Evolutionary conservation across 768 basidiomycete genomes (phyloP).

Genomic region (Panus rudis): DNA sequence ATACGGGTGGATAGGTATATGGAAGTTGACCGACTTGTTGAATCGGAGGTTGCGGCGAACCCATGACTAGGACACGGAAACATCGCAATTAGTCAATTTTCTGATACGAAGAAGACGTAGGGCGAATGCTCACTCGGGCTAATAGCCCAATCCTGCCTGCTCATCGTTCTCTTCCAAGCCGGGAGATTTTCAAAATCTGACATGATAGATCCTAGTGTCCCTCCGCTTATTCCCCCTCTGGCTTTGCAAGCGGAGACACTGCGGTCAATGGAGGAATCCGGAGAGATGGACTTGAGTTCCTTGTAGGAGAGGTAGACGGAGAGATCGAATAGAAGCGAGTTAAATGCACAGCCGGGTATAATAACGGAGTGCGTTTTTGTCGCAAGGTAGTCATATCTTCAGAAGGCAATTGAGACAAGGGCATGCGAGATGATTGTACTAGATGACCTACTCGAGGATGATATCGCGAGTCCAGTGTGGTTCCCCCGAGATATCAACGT

Average conservation of each 20-base stretch:
- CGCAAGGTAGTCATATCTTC: slow-evolving; percentile 67
- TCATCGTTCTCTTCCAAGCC: too few species aligned
- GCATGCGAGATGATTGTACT: slow-evolving; percentile 1
- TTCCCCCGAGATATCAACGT: slow-evolving; percentile 82
- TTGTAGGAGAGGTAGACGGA: slow-evolving; percentile 61
- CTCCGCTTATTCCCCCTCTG: too few species aligned
- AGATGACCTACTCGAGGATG: slow-evolving; percentile 43
- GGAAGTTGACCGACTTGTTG: slow-evolving; percentile 28
- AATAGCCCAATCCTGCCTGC: too few species aligned
- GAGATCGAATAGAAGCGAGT: slow-evolving; percentile 73
- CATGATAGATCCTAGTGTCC: too few species aligned
- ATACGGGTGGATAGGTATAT: slow-evolving; percentile 22
- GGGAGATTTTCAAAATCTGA: too few species aligned
- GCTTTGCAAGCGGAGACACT: too few species aligned
- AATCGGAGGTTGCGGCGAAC: too few species aligned
- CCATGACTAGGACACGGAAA: too few species aligned
- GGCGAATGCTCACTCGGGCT: too few species aligned
- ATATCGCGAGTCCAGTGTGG: slow-evolving; percentile 57
- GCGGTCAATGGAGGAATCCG: slow-evolving; percentile 29
- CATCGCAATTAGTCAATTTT: too few species aligned
- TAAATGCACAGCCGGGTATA: slow-evolving; percentile 72
- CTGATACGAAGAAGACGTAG: too few species aligned
- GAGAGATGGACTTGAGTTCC: slow-evolving; percentile 46
- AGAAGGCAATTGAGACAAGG: slow-evolving; percentile 11
- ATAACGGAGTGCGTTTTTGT: slow-evolving; percentile 66